Percentiles rank a stretch among this genome's conserved stretches.
Conservation (phyloP, 106 monocot genomes). For the Ottelia alismoides region DNA sequence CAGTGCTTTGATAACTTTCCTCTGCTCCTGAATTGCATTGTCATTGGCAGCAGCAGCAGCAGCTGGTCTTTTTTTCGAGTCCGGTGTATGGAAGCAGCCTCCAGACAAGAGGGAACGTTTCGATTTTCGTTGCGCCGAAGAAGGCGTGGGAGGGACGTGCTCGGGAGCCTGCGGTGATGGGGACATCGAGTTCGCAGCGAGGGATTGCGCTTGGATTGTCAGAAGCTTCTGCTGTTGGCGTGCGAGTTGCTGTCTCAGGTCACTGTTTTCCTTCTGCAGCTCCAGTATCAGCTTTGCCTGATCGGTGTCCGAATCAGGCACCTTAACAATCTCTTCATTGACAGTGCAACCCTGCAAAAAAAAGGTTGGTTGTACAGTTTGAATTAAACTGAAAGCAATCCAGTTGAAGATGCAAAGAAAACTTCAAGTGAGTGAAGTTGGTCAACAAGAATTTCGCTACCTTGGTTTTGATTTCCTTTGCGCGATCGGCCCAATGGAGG, state of each 20-base stretch:
- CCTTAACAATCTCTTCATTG: constrained; percentile 30
- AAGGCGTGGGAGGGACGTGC: constrained; percentile 8
- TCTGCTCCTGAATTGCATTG: constrained; percentile 14
- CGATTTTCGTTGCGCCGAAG: constrained; percentile 24
- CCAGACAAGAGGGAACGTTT: constrained; percentile 48
- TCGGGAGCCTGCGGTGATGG: constrained; percentile 1
- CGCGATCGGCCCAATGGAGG: constrained; percentile 96
- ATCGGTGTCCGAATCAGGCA: constrained; percentile 38
- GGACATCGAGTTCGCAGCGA: constrained; percentile 31
- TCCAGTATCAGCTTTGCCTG: constrained; percentile 71
- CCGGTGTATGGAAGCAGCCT: constrained; percentile 72
- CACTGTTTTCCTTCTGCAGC: constrained; percentile 76
- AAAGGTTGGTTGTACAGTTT: no score
- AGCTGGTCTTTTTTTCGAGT: constrained; percentile 17
- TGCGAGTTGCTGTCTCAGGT: constrained; percentile 62
- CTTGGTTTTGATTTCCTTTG: constrained; percentile 91
- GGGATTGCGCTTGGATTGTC: constrained; percentile 44
- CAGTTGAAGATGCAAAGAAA: no score
- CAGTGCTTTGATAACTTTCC: constrained; percentile 3
- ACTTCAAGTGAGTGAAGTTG: no score
- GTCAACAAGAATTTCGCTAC: no score
- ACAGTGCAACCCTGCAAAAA: constrained; percentile 27
- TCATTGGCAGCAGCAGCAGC: constrained; percentile 2
- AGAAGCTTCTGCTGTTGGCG: constrained; percentile 72
- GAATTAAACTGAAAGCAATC: no score